Percentiles rank a stretch among this genome's conserved stretches.
Evolutionary conservation across 176 grass and related monocot genomes (phyloP).

Genomic region (Carex scoparia): DNA sequence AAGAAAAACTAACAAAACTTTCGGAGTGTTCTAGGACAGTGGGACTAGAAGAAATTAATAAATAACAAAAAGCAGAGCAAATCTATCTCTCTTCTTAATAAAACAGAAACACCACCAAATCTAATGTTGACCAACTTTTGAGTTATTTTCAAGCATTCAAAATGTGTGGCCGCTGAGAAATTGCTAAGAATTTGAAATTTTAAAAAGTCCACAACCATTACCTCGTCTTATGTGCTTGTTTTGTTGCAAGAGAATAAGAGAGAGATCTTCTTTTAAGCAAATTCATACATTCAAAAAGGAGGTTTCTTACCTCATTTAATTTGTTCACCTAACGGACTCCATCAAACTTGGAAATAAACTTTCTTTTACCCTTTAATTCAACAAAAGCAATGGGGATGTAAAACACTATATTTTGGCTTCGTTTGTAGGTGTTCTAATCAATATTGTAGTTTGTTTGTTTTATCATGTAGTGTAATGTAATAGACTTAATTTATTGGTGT

Average conservation of each 20-base stretch:
- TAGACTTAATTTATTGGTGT: too few species aligned
- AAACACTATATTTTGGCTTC: too few species aligned
- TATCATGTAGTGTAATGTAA: too few species aligned
- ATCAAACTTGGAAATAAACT: constrained; percentile 4
- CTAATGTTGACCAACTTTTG: background rate
- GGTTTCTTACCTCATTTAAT: background rate
- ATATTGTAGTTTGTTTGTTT: too few species aligned
- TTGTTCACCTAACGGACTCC: background rate
- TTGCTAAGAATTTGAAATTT: background rate
- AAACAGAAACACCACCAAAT: background rate
- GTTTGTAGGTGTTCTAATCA: too few species aligned
- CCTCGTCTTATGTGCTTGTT: background rate
- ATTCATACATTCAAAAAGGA: background rate
- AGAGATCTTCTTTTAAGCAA: background rate
- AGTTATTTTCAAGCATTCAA: background rate
- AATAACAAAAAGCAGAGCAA: background rate
- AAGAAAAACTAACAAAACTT: background rate
- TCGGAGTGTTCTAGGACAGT: background rate
- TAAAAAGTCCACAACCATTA: background rate
- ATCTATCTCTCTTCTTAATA: background rate
- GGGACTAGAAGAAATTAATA: background rate
- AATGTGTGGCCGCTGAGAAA: background rate
- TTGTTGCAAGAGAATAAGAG: background rate
- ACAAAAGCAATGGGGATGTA: background rate
- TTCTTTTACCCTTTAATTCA: background rate